Base-by-base conservation (phyloP, 2,329 filamentous ascomycete genomes). In the Colletotrichum nymphaeae region DNA sequence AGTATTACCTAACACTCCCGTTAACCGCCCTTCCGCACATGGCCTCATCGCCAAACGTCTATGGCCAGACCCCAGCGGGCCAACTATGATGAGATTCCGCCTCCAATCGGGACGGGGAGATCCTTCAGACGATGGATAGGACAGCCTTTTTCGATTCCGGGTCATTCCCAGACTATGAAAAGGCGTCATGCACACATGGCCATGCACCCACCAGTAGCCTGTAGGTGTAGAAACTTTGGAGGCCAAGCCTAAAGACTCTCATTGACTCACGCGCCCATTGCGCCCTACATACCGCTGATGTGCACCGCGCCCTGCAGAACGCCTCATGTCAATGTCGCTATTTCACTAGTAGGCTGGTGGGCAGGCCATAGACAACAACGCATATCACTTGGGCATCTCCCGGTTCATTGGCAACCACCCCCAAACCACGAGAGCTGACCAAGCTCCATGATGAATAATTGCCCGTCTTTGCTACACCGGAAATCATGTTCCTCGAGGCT, bases 1-100 rank as follows among this genome's bases (percentile, higher is more conserved):
- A 53, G 30, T 46, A 64, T 69, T 69, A 69, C 66, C 24, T 59
- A 69, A 69, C 28, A 67, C 57, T 56, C 46, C 65, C 52, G 57
- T 57, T n/a, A 30, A 53, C 65, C 65, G 69, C 37, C 59, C 65
- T 55, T 59, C 58, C 37, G 64, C 28, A 68, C 6, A 63, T 72
- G 64, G 69, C 32, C 65, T 63, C 35, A 58, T 32, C 49, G 22
- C 9, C 30, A 11, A 46, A 63, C 19, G 24, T 26, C 28, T 30
- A 22, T 57, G 56, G 28, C 64, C 22, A 57, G 42, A 53, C 52
- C 19, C 26, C 5, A n/a, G 42, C 37, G 16, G 19, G 42, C 42
- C 42, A 9, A n/a, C 60, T 32, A 26, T 53, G n/a, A 32, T 16
- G 46, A 30, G 5, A 58, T 35, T 59, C 66, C 58, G 69, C 63